Base-by-base conservation (phyloP, 495 filamentous ascomycete genomes). In the Cladorrhinum samala region DNA sequence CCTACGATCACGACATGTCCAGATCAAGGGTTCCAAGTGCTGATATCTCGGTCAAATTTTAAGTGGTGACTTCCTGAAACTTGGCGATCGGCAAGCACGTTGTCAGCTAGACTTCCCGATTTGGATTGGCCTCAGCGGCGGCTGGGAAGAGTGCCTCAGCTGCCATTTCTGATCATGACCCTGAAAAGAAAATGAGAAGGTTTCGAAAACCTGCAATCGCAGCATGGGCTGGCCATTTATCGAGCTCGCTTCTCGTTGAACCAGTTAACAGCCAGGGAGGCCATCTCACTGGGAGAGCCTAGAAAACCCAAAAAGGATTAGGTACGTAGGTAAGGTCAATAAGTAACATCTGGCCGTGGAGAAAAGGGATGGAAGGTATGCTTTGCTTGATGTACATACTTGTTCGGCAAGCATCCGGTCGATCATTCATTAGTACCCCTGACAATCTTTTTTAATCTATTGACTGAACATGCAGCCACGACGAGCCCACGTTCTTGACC, bases 1-100 rank as follows among this genome's bases (percentile, higher is more conserved):
- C 57, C 53, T 53, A 47, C 57, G 57, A 60, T 60, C 57, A 52
- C 57, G 49, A 54, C 49, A 56, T 52, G 38, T 55, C 42, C 11
- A 38, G 55, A 58, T 50, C 47, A n/a, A n/a, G n/a, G n/a, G n/a
- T n/a, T n/a, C n/a, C n/a, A n/a, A n/a, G 20, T 40, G 18, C 44
- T 44, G 18, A 53, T 13, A 21, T 21, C 42, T 21, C 23, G 49
- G 41, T 11, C n/a, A 44, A 53, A 47, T 19, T 18, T 38, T 27
- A n/a, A 23, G 11, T 25, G 37, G 9, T 20, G 19, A 41, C 54
- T 50, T 27, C 37, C 42, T 46, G 16, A 17, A 27, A 23, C 30
- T 47, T 24, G 24, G 45, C 21, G 45, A 47, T 47, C 45, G 45
- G 24, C 45, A 33, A 16, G 45, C 45, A 47, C 45, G 45, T 47